A percentile compares a stretch with the other conserved stretches of the same genome.
phyloP scores from a whole-genome alignment of 192 early-diverging fungal species.

The Radiomyces spectabilis region DNA sequence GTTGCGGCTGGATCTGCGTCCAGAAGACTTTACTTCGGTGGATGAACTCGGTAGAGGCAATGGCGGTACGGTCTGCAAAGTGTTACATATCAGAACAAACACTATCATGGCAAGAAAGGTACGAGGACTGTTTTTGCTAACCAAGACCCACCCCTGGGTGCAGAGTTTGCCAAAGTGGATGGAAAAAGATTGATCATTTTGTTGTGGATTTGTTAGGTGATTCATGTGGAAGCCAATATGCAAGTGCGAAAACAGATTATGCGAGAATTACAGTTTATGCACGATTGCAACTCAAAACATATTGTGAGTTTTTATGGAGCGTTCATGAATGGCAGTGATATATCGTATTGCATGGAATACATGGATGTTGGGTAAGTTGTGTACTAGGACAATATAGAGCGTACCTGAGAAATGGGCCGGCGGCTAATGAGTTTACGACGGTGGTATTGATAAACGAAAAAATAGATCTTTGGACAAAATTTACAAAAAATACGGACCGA shows the following conservation, averaged over 20 bases:
- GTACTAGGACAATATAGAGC: neutral
- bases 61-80: constrained; percentile 85
- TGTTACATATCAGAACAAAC: constrained; percentile 78
- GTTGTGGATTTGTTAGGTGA: constrained; percentile 7
- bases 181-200: no score
- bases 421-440: neutral
- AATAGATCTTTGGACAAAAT: constrained; percentile 79
- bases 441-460: neutral
- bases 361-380: constrained; percentile 79
- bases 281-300: constrained; percentile 90
- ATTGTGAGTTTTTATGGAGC: constrained; percentile 98
- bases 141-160: neutral
- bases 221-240: constrained; percentile 45
- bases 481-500: constrained; percentile 85
- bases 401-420: no score
- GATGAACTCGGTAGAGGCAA: constrained; percentile 88
- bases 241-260: constrained; percentile 82
- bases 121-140: neutral
- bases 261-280: constrained; percentile 92
- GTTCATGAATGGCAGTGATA: constrained; percentile 72
- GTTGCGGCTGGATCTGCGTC: constrained; percentile 63
- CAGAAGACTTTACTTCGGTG: constrained; percentile 73
- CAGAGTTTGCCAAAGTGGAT: no score
- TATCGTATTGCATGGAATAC: constrained; percentile 97
- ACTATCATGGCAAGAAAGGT: constrained; percentile 95